Evolutionary conservation across 805 yeast species (phyloP), one percentile per base, ranked within the genome.

Genomic region (Candida yuanshanica): DNA sequence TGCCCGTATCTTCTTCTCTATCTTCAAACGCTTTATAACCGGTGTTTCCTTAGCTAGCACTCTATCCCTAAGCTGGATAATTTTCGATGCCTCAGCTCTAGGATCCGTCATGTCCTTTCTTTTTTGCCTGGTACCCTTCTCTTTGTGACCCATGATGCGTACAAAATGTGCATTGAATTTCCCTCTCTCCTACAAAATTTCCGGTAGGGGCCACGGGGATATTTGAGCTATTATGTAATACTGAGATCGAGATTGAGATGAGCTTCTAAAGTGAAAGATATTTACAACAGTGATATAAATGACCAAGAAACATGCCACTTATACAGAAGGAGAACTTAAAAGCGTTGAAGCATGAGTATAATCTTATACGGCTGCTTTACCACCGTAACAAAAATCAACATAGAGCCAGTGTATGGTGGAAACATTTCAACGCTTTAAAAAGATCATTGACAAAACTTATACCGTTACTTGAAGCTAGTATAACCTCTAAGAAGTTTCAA

Each of bases 351-450:
- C 66, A 59, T 36, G 96, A 89, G 60, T 75, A 63, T 39, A 70
- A 74, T 20, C 52, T 85, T 4, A 58, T 87, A 4, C 83, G 77
- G 48, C 60, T 87, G 31, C 48, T 86, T 4, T 78, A 82, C 54
- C 86, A 82, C 52, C 67, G 95, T 47, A 83, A 81, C 60, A 68
- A 71, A 39, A 86, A 86, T 58, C 96, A 89, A 58, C 95, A 87
- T 54, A 65, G 80, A 4, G 72, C 70, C 7, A 73, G 86, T 23
- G 53, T 56, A 8, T 89, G 96, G 96, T 89, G 95, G 91, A 72
- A 66, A 45, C 70, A 75, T 44, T 63, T 89, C 32, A 72, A 78
- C 45, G 70, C 80, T 9, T 52, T 87, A 21, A 84, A 83, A 50
- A 70, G 95, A 32, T 65, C 70, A 34, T 40, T 75, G 20, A 59